Conservation (phyloP, 441 rosid species). For the Breynia disticha region DNA sequence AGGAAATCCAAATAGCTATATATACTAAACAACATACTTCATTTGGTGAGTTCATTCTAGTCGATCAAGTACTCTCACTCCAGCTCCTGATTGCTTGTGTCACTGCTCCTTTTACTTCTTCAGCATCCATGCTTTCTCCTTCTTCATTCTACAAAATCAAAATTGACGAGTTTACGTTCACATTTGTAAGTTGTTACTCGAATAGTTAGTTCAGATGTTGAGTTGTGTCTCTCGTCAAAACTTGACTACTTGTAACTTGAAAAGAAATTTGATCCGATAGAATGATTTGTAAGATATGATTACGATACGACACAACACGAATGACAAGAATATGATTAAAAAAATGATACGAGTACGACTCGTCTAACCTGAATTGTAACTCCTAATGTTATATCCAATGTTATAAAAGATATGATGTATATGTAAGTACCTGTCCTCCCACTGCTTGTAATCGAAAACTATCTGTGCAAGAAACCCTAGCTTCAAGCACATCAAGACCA, state of each 20-base stretch:
- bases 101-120: conserved; percentile 59
- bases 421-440: conserved; percentile 44
- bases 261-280: too few relatives aligned
- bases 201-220: too few relatives aligned
- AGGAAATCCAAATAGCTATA: background rate
- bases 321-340: too few relatives aligned
- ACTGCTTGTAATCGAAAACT: conserved; percentile 60
- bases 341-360: too few relatives aligned
- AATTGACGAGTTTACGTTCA: background rate
- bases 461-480: conserved; percentile 85
- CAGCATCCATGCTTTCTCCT: conserved; percentile 34
- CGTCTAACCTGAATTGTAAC: too few relatives aligned
- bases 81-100: conserved; percentile 47
- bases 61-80: conserved; percentile 27
- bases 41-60: background rate
- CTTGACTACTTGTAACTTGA: too few relatives aligned
- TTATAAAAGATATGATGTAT: background rate
- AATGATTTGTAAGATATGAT: too few relatives aligned
- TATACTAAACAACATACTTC: background rate
- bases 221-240: too few relatives aligned
- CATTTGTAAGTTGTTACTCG: background rate
- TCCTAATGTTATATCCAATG: too few relatives aligned
- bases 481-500: conserved; percentile 72
- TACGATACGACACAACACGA: too few relatives aligned
- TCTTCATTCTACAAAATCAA: conserved; percentile 28